phyloP scores from a whole-genome alignment of 208 protist species.

The Trypanosoma platydactyli region DNA sequence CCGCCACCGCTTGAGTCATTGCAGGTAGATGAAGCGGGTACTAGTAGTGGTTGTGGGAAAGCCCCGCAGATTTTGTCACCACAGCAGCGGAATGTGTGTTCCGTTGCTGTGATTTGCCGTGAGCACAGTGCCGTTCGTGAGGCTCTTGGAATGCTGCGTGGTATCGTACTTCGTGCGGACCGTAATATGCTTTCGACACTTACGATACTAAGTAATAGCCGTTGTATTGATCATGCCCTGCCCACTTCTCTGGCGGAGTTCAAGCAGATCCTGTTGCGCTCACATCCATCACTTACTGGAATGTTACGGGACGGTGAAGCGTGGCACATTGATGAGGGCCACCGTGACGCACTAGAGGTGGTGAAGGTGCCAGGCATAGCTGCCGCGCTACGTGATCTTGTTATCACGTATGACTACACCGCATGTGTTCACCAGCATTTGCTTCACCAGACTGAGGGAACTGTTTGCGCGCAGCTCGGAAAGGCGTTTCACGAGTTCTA shows the following conservation, averaged over 20 bases:
- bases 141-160: slow-evolving; percentile 34
- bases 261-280: slow-evolving; percentile 22
- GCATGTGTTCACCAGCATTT: slow-evolving; percentile 1
- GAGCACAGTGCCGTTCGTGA: slow-evolving; percentile 27
- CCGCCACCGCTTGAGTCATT: slow-evolving; percentile 1
- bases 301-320: slow-evolving; percentile 23
- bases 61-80: not conserved
- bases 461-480: not conserved
- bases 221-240: slow-evolving; percentile 7
- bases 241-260: slow-evolving; percentile 30
- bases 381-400: slow-evolving; percentile 28
- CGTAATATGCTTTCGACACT: slow-evolving; percentile 25
- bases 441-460: slow-evolving; percentile 12
- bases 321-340: slow-evolving; percentile 28
- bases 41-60: not conserved
- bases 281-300: slow-evolving; percentile 16
- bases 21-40: too few relatives aligned
- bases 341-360: slow-evolving; percentile 31
- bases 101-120: slow-evolving; percentile 18
- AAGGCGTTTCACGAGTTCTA: slow-evolving; percentile 36
- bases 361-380: slow-evolving; percentile 22
- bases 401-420: slow-evolving; percentile 40
- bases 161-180: slow-evolving; percentile 33
- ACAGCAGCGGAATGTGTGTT: not conserved
- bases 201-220: slow-evolving; percentile 15